Percentiles rank a stretch among this genome's conserved stretches.
These are phyloP conservation scores for Pseudogymnoascus sp. DNA, from an alignment of 2,329 filamentous ascomycete species.

Conservation along the genomic window DNA sequence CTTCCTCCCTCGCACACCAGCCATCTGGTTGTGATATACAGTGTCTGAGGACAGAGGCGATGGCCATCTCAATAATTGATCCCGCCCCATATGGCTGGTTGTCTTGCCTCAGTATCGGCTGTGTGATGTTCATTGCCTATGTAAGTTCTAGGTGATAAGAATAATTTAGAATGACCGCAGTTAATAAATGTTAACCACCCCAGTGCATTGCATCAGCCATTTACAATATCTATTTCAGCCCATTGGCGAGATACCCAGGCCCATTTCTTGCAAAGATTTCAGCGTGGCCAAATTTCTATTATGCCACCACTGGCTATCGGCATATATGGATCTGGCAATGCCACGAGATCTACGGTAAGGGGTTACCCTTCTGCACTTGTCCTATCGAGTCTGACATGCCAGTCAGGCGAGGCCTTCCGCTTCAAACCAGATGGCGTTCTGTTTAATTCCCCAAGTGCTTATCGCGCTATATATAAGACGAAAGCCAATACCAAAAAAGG, in stretches of 20 bases:
- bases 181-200: not conserved
- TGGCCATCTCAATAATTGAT: not conserved
- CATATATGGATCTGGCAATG: slow-evolving; percentile 2
- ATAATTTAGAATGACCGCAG: not conserved
- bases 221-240: slow-evolving; percentile 1
- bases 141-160: not conserved
- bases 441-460: slow-evolving; percentile 12
- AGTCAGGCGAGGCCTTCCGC: slow-evolving; percentile 8
- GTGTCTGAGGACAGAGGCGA: not conserved
- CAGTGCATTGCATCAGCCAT: not conserved
- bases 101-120: not conserved
- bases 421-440: slow-evolving; percentile 12
- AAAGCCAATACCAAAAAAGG: slow-evolving; percentile 12
- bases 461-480: slow-evolving; percentile 10
- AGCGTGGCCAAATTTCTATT: not conserved
- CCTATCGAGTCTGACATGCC: not conserved
- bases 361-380: not conserved
- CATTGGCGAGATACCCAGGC: not conserved
- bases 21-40: not conserved
- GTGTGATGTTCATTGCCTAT: not conserved
- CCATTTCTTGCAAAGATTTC: not conserved
- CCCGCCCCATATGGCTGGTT: not conserved
- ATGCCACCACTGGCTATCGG: not conserved
- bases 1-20: not conserved
- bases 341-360: not conserved